Evolutionary conservation across 768 basidiomycete species (phyloP).

Genomic region (Boletus rufocinnamomeus): DNA sequence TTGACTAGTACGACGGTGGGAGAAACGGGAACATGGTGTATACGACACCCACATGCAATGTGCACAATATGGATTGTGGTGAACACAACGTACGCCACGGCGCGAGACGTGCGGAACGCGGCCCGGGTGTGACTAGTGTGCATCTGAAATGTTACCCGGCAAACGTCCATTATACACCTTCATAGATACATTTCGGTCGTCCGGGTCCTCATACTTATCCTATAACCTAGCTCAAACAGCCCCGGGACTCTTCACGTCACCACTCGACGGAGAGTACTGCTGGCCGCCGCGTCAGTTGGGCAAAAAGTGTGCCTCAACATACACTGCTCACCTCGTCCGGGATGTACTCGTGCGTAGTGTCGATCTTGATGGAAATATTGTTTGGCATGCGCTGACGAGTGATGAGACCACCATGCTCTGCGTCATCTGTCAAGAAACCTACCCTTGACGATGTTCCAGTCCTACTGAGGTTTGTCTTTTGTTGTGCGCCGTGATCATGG

Average conservation of each 20-base stretch:
- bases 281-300: not conserved
- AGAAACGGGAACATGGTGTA: not conserved
- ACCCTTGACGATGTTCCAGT: constrained; percentile 8
- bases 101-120: no score
- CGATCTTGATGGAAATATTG: constrained; percentile 60
- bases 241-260: constrained; percentile 7
- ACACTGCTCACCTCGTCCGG: constrained; percentile 37
- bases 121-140: no score
- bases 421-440: not conserved
- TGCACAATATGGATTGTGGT: no score
- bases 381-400: constrained; percentile 31
- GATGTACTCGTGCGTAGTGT: constrained; percentile 55
- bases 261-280: not conserved
- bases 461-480: constrained; percentile 4
- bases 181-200: not conserved
- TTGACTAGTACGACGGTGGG: no score
- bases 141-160: no score
- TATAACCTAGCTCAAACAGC: constrained; percentile 1
- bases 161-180: no score
- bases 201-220: not conserved
- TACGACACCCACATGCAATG: no score
- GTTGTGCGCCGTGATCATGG: constrained; percentile 4
- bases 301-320: not conserved
- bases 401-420: not conserved
- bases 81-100: not conserved